A percentile compares a stretch with the other conserved stretches of the same genome.
These are phyloP conservation scores for Pythium utonaiense DNA, from an alignment of 352 stramenopile species.

Conservation along the genomic window DNA sequence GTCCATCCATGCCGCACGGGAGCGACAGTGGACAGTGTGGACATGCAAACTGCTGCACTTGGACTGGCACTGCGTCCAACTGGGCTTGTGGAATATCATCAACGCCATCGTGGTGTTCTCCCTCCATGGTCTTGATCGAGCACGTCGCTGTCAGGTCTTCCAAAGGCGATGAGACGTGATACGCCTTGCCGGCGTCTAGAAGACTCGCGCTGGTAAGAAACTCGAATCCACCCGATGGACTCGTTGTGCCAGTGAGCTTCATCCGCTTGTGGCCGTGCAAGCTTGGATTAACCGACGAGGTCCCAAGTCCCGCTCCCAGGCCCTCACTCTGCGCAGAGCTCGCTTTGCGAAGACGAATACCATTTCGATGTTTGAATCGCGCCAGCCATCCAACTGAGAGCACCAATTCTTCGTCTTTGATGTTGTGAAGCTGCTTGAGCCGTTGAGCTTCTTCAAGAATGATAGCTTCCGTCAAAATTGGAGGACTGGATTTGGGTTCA, in stretches of 20 bases:
- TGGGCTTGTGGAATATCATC: neutral
- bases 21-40: constrained; percentile 19
- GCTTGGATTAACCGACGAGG: neutral
- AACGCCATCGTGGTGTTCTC: neutral
- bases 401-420: constrained; percentile 63
- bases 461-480: constrained; percentile 52
- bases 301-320: neutral
- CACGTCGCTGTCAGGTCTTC: neutral
- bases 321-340: neutral
- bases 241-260: neutral
- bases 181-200: neutral
- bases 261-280: neutral
- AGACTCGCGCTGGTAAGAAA: neutral
- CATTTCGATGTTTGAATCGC: constrained; percentile 68
- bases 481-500: neutral
- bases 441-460: constrained; percentile 74
- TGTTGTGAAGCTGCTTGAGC: constrained; percentile 59
- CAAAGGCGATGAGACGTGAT: neutral
- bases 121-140: neutral
- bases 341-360: constrained; percentile 59
- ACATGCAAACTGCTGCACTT: constrained; percentile 27
- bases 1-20: constrained; percentile 28
- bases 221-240: neutral
- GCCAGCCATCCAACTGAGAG: constrained; percentile 72
- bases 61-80: constrained; percentile 13